These are phyloP conservation scores for Prototheca cutis DNA, from an alignment of 163 green algal genomes.

Conservation along the genomic window DNA sequence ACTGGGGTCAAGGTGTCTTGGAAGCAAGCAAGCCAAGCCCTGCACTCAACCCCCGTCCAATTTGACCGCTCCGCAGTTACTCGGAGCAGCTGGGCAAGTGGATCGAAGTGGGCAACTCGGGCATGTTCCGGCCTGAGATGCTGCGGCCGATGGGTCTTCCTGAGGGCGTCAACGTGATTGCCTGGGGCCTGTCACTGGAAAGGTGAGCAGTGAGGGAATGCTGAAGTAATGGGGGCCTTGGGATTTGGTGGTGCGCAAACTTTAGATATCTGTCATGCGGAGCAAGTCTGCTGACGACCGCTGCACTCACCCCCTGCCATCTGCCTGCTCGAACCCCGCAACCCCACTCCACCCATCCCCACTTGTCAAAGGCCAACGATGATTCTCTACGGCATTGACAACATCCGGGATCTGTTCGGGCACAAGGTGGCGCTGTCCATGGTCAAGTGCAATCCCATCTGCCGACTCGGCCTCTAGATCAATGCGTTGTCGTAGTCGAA, in stretches of 20 bases:
- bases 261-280: too few relatives aligned
- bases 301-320: too few relatives aligned
- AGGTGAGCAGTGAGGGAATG: too few relatives aligned
- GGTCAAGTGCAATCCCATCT: conserved; percentile 91
- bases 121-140: conserved; percentile 99
- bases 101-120: conserved; percentile 91
- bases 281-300: too few relatives aligned
- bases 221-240: too few relatives aligned
- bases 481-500: too few relatives aligned
- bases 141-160: conserved; percentile 96
- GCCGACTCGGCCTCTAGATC: conserved; percentile 80
- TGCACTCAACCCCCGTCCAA: too few relatives aligned
- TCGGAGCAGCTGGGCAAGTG: conserved; percentile 81
- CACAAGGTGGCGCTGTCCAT: conserved; percentile 85
- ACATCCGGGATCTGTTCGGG: conserved; percentile 98
- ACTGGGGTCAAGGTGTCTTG: too few relatives aligned
- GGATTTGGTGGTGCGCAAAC: too few relatives aligned
- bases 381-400: conserved; percentile 98
- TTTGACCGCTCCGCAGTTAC: too few relatives aligned
- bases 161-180: conserved; percentile 92
- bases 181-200: conserved; percentile 93
- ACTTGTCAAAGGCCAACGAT: conserved; percentile 75
- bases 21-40: too few relatives aligned
- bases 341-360: not conserved
- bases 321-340: too few relatives aligned